Evolutionary conservation across 306 rosid species (phyloP), one percentile per base, ranked within the genome.

Genomic region (Mimosa pudica): DNA sequence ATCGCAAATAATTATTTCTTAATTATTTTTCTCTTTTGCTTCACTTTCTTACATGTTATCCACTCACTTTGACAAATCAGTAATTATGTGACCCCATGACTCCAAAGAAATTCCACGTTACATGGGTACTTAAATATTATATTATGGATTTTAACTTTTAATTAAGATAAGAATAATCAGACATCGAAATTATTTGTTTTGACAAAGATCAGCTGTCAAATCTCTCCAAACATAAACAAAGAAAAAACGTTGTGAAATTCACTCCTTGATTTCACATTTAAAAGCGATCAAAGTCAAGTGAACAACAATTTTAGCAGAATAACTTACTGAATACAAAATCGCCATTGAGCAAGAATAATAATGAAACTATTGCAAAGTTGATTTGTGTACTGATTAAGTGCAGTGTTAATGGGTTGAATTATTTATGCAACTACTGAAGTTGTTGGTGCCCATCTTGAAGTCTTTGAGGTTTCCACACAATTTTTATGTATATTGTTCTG

Each of bases 61-160:
- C 74, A 32, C 57, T 10, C 30, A 57, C 66, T 77, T 73, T 82
- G 79, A 83, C 65, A 33, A 45, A 54, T 55, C n/a, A 41, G 17
- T n/a, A 8, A 58, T 20, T 58, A 8, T 58, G 24, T 32, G 5
- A n/a, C 79, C 33, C 62, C 54, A 76, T 46, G 7, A 0, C 67
- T 30, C 41, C 16, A 61, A 61, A 61, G 67, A 61, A 61, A 61
- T 61, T 61, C 66, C 66, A 60, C 36, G 7, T 61, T 61, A 4
- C 41, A 12, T 61, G 32, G 32, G 17, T 61, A 5, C 41, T 73
- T n/a, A 4, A 51, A 48, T 48, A 48, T 48, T 11, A 11, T 3
- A 48, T 11, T 48, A 48, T 48, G 52, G 52, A 14, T 48, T 48
- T 48, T 71, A 38, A 38, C 42, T 38, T 24, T 24, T 24, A 24